Evolutionary conservation across 2,329 filamentous ascomycete species (phyloP).

Genomic region (Aspergillus phoenicis): DNA sequence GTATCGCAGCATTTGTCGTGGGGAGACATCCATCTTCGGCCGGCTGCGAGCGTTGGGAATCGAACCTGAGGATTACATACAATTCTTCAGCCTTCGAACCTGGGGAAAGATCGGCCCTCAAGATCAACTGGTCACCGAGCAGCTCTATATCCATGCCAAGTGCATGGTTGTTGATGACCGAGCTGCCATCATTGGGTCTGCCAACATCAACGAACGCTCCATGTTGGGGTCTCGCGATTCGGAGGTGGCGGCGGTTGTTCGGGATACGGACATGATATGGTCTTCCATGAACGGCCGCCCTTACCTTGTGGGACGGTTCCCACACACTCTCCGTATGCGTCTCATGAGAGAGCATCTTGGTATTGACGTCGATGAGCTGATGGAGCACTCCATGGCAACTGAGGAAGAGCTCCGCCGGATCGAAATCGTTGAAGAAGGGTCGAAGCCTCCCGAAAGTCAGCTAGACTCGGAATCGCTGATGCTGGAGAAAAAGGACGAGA

Average conservation of each 20-base stretch:
- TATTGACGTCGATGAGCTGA: constrained; percentile 89
- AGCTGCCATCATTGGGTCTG: constrained; percentile 89
- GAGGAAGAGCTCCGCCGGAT: constrained; percentile 65
- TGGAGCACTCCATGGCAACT: constrained; percentile 73
- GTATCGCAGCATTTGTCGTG: constrained; percentile 92
- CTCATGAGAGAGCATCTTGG: constrained; percentile 96
- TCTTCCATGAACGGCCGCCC: constrained; percentile 89
- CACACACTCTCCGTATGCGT: constrained; percentile 87
- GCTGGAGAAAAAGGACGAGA: constrained; percentile 43
- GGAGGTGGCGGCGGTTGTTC: constrained; percentile 84
- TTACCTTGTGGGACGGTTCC: constrained; percentile 88
- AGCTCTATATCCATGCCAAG: constrained; percentile 97
- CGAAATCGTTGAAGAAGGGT: constrained; percentile 56
- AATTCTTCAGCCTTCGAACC: constrained; percentile 87
- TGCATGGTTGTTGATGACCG: constrained; percentile 95
- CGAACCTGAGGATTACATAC: constrained; percentile 91
- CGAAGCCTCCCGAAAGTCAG: constrained; percentile 22
- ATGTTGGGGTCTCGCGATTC: constrained; percentile 92
- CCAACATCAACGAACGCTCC: constrained; percentile 97
- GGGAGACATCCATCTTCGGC: constrained; percentile 88
- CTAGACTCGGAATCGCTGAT: constrained; percentile 35
- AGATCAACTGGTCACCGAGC: constrained; percentile 85
- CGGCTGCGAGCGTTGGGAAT: constrained; percentile 77
- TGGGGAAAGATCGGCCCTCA: constrained; percentile 89
- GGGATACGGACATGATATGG: constrained; percentile 89